Evolutionary conservation across 108 stramenopile species (phyloP).

Genomic region (Ochromonas danica): DNA sequence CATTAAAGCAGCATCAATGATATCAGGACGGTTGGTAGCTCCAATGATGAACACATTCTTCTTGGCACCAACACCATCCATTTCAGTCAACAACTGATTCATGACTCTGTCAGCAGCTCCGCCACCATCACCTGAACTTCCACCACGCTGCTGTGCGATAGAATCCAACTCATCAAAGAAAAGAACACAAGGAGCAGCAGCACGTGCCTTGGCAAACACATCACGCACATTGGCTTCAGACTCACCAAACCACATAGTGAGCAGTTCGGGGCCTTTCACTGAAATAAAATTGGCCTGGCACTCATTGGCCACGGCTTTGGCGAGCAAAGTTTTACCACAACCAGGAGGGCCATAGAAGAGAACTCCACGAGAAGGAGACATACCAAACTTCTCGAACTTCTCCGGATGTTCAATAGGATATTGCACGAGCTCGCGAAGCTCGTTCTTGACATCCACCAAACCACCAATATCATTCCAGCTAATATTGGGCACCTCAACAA

Average conservation of each 20-base stretch:
- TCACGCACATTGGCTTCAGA: constrained; percentile 99
- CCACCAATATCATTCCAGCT: constrained; percentile 99
- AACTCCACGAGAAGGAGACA: constrained; percentile 95
- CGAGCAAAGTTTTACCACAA: constrained; percentile 99
- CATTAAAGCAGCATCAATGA: constrained; percentile 99
- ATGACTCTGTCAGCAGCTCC: constrained; percentile 99
- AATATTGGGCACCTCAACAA: constrained; percentile 98
- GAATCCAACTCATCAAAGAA: constrained; percentile 99
- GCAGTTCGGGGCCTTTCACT: constrained; percentile 98
- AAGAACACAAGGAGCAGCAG: constrained; percentile 97
- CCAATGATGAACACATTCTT: constrained; percentile 99
- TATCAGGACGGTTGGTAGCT: constrained; percentile 97
- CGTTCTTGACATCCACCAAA: constrained; percentile 90
- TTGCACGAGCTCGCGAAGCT: constrained; percentile 99
- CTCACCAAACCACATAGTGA: constrained; percentile 99
- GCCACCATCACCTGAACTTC: constrained; percentile 88
- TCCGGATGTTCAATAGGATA: constrained; percentile 99
- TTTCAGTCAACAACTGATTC: constrained; percentile 99
- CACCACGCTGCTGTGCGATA: constrained; percentile 95
- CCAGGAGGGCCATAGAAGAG: constrained; percentile 99
- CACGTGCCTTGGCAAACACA: constrained; percentile 99
- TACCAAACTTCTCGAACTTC: constrained; percentile 93
- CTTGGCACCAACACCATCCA: constrained; percentile 99
- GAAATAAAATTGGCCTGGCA: constrained; percentile 98
- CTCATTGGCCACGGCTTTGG: constrained; percentile 99